Conservation (phyloP, 257 asterid species). For the Ehretia macrophylla region DNA sequence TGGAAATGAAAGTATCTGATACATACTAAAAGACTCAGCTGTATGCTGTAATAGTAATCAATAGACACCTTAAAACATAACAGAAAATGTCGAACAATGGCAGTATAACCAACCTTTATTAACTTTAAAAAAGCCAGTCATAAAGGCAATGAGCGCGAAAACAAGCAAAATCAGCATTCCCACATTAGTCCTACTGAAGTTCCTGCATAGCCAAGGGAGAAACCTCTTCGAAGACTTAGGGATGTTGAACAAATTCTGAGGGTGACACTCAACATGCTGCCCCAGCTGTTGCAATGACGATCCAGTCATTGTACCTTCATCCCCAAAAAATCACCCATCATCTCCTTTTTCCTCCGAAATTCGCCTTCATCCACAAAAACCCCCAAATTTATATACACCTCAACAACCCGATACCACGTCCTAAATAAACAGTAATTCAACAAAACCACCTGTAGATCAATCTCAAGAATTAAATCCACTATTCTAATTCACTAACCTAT, state of each 20-base stretch:
- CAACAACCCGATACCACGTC: too few species aligned
- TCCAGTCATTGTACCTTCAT: slow-evolving; percentile 83
- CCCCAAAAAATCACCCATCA: slow-evolving; percentile 53
- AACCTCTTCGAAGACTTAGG: slow-evolving; percentile 63
- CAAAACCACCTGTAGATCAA: too few species aligned
- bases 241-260: slow-evolving; percentile 31
- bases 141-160: slow-evolving; percentile 53
- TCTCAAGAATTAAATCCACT: too few species aligned
- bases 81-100: too few species aligned
- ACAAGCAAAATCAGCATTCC: slow-evolving; percentile 70
- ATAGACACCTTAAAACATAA: too few species aligned
- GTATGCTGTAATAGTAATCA: too few species aligned
- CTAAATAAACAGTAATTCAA: too few species aligned
- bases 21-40: too few species aligned
- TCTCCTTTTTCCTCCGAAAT: slow-evolving; percentile 52
- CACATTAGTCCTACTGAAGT: slow-evolving; percentile 58
- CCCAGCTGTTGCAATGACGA: slow-evolving; percentile 64
- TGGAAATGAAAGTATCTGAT: too few species aligned
- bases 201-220: slow-evolving; percentile 43
- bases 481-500: too few species aligned
- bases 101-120: slow-evolving; percentile 52
- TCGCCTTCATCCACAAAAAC: slow-evolving; percentile 48
- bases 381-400: background rate
- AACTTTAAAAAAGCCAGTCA: slow-evolving; percentile 57
- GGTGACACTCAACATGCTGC: slow-evolving; percentile 72